Evolutionary conservation across 495 filamentous ascomycete species (phyloP).

Genomic region (Neurospora cerealis): DNA sequence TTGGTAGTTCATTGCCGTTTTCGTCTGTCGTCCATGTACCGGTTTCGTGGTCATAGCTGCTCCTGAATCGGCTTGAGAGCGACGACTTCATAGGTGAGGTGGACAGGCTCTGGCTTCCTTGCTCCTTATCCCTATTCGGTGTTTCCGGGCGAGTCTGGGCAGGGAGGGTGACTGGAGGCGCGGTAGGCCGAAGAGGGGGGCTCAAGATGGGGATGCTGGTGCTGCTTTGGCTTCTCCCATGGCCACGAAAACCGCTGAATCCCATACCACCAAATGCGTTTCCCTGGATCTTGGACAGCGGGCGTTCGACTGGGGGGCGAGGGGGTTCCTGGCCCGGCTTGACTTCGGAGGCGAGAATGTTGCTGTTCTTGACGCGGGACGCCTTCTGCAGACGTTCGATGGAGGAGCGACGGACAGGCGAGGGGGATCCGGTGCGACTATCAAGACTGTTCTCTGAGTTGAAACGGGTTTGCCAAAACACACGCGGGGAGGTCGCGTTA

Average conservation of each 20-base stretch:
- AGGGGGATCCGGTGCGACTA: constrained; percentile 48
- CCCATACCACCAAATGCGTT: constrained; percentile 46
- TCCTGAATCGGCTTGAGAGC: constrained; percentile 62
- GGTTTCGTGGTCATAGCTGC: constrained; percentile 60
- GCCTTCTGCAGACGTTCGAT: constrained; percentile 88
- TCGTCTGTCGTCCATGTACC: constrained; percentile 63
- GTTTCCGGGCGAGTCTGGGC: constrained; percentile 33
- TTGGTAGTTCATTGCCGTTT: constrained; percentile 42
- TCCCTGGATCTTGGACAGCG: constrained; percentile 61
- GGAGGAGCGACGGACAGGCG: constrained; percentile 68
- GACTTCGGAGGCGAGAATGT: constrained; percentile 81
- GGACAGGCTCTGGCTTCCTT: not conserved
- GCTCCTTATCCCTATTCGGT: constrained; percentile 57
- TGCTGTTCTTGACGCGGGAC: constrained; percentile 93
- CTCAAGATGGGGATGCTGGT: constrained; percentile 35
- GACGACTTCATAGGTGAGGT: constrained; percentile 80
- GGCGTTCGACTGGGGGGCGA: constrained; percentile 66
- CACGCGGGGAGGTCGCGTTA: constrained; percentile 56
- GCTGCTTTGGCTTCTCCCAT: constrained; percentile 38
- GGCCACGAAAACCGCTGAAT: constrained; percentile 35
- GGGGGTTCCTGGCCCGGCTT: constrained; percentile 85
- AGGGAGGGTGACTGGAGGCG: not conserved
- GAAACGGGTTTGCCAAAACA: constrained; percentile 77
- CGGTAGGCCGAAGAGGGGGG: constrained; percentile 29
- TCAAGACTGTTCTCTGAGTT: constrained; percentile 61